Base-by-base conservation (phyloP, 352 stramenopile species). In the Stephanocyclus meneghinianus region DNA sequence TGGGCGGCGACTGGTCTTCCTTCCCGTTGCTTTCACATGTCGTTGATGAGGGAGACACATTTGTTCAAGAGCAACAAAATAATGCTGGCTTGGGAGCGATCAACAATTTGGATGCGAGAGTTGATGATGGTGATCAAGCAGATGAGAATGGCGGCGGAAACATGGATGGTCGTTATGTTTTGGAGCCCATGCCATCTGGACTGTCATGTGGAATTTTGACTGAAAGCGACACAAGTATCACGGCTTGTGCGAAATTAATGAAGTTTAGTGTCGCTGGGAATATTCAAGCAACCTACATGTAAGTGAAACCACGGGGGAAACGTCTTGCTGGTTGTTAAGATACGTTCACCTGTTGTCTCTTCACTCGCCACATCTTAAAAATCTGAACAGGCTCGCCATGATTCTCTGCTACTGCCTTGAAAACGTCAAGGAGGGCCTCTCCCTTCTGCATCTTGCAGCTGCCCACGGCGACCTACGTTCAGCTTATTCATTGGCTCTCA, bases 371-470 rank as follows among this genome's bases (percentile, higher is more conserved):
- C 13, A 26, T 10, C 18, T 21, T 10, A 30, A 21, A 50, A 11
- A 48, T 62, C n/a, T 64, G n/a, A 16, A 60, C 56, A 91, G 86
- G 78, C 69, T 91, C 16, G 84, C 83, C 30, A 89, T 91, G 78
- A 84, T 92, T 30, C 78, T 87, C 26, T 84, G 72, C 66, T 91
- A 93, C 64, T 93, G 88, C 64, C 80, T 90, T 53, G 84, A 89
- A 57, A 87, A 93, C 56, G 67, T 90, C 2, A 56, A 70, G 44
- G 80, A 87, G 44, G 86, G 88, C 7, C 81, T 93, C 62, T 45
- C 72, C 6, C 78, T 93, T 56, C 70, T 93, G 3, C 76, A 84
- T 40, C 64, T 78, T 26, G 81, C 82, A 40, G 85, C 86, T 16
- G 42, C 53, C 1, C 48, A 71, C 21, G 84, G 82, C 11, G 86